Percentiles rank a stretch among this genome's conserved stretches.
These are phyloP conservation scores for Xylaria intraflava DNA, from an alignment of 495 filamentous ascomycete species.

Conservation along the genomic window DNA sequence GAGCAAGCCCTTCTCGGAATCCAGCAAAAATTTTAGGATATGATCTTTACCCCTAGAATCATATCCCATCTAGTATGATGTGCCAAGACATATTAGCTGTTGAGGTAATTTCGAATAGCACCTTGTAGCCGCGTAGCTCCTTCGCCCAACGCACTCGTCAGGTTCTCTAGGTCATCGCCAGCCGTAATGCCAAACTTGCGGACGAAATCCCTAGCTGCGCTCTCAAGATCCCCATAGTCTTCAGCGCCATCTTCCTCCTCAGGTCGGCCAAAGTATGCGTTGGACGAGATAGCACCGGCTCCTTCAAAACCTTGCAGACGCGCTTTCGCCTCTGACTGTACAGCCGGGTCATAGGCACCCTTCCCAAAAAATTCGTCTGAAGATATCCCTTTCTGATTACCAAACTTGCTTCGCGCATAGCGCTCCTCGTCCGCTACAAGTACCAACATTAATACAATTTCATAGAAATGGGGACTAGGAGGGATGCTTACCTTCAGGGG, in stretches of 20 bases:
- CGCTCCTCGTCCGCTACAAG: slow-evolving; percentile 60
- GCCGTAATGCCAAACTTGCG: slow-evolving; percentile 91
- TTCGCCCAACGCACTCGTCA: slow-evolving; percentile 74
- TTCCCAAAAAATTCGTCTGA: slow-evolving; percentile 98
- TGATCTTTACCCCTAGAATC: background rate
- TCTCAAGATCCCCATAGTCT: slow-evolving; percentile 83
- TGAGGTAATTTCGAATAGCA: slow-evolving; percentile 78
- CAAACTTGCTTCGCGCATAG: slow-evolving; percentile 79
- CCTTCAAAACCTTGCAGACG: slow-evolving; percentile 89
- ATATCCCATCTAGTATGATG: background rate
- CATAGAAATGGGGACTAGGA: background rate
- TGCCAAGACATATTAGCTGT: slow-evolving; percentile 21
- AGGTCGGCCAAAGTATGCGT: slow-evolving; percentile 91
- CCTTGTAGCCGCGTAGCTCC: slow-evolving; percentile 79
- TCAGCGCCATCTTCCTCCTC: slow-evolving; percentile 60
- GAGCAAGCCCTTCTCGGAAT: background rate
- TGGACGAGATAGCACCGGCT: slow-evolving; percentile 85
- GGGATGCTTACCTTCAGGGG: slow-evolving; percentile 57
- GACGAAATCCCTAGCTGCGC: slow-evolving; percentile 89
- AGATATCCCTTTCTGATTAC: slow-evolving; percentile 88
- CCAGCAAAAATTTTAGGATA: background rate
- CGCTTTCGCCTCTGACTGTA: slow-evolving; percentile 77
- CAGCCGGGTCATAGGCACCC: slow-evolving; percentile 69
- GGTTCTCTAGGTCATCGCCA: slow-evolving; percentile 87
- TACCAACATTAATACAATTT: background rate